phyloP scores from a whole-genome alignment of 2,329 filamentous ascomycete species.

The Trichoderma brevicompactum region DNA sequence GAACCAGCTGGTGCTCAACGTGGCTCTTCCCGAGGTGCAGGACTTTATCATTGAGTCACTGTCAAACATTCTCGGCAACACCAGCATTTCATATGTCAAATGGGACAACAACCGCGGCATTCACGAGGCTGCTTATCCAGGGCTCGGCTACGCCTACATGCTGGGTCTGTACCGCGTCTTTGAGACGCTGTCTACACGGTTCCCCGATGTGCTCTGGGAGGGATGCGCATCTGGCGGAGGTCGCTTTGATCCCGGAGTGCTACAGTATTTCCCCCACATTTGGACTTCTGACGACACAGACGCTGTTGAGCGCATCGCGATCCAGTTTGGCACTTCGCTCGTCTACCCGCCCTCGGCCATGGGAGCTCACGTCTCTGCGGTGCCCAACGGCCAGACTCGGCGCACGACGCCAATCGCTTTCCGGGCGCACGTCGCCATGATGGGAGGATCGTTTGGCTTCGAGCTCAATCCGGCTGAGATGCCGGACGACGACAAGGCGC shows the following conservation, averaged over 20 bases:
- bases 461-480: constrained; percentile 63
- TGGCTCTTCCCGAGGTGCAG: constrained; percentile 64
- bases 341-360: constrained; percentile 66
- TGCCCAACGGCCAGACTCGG: constrained; percentile 61
- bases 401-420: constrained; percentile 62
- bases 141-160: constrained; percentile 62
- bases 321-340: constrained; percentile 67
- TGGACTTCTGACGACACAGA: constrained; percentile 71
- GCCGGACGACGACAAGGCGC: constrained; percentile 53
- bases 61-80: constrained; percentile 56
- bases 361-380: constrained; percentile 66
- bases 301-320: constrained; percentile 61
- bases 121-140: constrained; percentile 60
- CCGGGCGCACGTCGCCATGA: constrained; percentile 68
- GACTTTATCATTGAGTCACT: constrained; percentile 63
- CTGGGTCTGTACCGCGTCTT: constrained; percentile 67
- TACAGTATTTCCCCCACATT: constrained; percentile 68
- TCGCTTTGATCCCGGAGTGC: constrained; percentile 65
- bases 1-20: constrained; percentile 64
- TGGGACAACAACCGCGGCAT: constrained; percentile 72
- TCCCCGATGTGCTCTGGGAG: constrained; percentile 67
- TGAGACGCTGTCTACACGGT: constrained; percentile 60
- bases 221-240: constrained; percentile 68
- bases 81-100: constrained; percentile 64
- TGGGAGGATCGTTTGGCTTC: constrained; percentile 69